Conservation (phyloP, 768 basidiomycete genomes). For the Suillus lakei region DNA sequence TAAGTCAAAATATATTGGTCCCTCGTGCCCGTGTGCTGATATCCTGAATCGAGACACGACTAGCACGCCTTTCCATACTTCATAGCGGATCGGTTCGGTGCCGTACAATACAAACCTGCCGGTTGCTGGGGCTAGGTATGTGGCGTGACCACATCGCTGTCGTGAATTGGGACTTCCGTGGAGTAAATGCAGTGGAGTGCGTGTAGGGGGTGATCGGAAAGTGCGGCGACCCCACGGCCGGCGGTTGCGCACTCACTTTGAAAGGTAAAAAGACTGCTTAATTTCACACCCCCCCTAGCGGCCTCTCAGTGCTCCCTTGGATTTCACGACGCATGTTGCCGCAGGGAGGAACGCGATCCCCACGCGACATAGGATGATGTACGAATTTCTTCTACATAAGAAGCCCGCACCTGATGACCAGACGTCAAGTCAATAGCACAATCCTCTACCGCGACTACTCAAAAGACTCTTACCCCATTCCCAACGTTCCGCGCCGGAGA, state of each 20-base stretch:
- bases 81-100: slow-evolving; percentile 6
- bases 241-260: slow-evolving; percentile 15
- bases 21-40: slow-evolving; percentile 1
- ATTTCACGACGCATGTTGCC: slow-evolving; percentile 28
- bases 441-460: background rate
- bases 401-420: slow-evolving; percentile 13
- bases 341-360: slow-evolving; percentile 41
- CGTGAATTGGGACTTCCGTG: background rate
- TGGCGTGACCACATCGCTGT: background rate
- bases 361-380: slow-evolving; percentile 40
- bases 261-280: slow-evolving; percentile 18
- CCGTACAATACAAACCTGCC: background rate
- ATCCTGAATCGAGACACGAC: slow-evolving; percentile 3
- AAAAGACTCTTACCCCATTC: slow-evolving; percentile 4
- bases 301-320: slow-evolving; percentile 6
- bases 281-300: background rate
- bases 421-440: background rate
- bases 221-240: slow-evolving; percentile 11
- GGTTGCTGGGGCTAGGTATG: background rate
- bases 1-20: slow-evolving; percentile 1
- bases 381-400: slow-evolving; percentile 36
- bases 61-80: slow-evolving; percentile 4
- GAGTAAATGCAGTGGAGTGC: background rate
- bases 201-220: slow-evolving; percentile 9
- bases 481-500: slow-evolving; percentile 32